Evolutionary conservation across 1,284 basidiomycete species (phyloP), one percentile per base, ranked within the genome.

Genomic region (Schizophyllum amplum): DNA sequence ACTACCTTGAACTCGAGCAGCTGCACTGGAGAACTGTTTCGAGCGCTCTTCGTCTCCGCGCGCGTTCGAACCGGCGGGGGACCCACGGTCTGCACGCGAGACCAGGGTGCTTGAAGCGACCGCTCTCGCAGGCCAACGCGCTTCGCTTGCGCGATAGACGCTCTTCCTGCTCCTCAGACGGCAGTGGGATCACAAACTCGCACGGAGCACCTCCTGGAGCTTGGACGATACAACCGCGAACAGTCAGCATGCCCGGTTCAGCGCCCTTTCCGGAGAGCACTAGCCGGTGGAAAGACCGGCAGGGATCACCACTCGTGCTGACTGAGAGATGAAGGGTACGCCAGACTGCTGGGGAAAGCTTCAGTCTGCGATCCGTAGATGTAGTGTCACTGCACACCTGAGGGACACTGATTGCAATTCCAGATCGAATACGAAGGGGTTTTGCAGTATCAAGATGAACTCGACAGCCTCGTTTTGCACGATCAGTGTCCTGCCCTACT

Each of bases 341-440:
- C 97, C 97, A 2, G 86, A 82, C 1, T 94, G 59, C 93, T 96
- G 61, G 15, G 47, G 57, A 51, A 57, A 21, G 54, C 61, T 50
- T 5, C 15, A 15, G 4, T 24, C 11, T 15, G 48, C 21, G 2
- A 24, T 11, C 13, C 48, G 2, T 54, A 56, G 24, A 62, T 42
- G 51, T 26, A 3, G 49, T 60, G 51, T 57, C 55, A 50, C 33
- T 60, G 67, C 74, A 63, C 64, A 94, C 94, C 92, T 89, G 7
- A 98, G 75, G 9, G 84, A 81, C 26, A 98, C 67, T 60, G 83
- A 85, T 59, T 91, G 84, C 24, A 98, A 70, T 59, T 97, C 92
- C 9, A 99, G 76, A 59, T 94, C 91, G 68, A 98, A 94, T 1
- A 90, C 81, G 66, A 90, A 96, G 0, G 93, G 91, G 67, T 99